phyloP scores from a whole-genome alignment of 1,139 yeast genomes.

The Lodderomyces margitis region DNA sequence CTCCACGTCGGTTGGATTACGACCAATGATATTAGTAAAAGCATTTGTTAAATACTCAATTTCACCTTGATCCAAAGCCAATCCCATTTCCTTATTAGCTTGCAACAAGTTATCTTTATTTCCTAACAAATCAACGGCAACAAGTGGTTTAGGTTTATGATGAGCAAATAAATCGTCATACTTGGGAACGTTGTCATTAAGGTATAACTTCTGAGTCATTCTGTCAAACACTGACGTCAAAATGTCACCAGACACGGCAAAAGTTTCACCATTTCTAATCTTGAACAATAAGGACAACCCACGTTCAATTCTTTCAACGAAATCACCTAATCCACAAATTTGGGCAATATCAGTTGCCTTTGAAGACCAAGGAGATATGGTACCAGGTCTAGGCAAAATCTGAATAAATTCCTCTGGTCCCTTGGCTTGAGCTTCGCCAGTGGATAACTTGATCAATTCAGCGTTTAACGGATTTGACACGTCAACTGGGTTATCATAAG shows the following conservation, averaged over 20 bases:
- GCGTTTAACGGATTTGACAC: slow-evolving; percentile 46
- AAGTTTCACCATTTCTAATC: slow-evolving; percentile 66
- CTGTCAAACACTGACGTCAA: slow-evolving; percentile 82
- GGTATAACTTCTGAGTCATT: slow-evolving; percentile 82
- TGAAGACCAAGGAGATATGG: slow-evolving; percentile 98
- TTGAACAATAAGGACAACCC: slow-evolving; percentile 76
- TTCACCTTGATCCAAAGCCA: slow-evolving; percentile 92
- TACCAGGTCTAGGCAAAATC: slow-evolving; percentile 89
- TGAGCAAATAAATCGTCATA: slow-evolving; percentile 72
- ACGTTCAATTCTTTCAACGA: slow-evolving; percentile 83
- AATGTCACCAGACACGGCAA: slow-evolving; percentile 42
- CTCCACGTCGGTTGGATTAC: slow-evolving; percentile 98
- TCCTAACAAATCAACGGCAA: slow-evolving; percentile 61
- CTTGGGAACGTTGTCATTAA: slow-evolving; percentile 53
- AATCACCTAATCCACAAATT: slow-evolving; percentile 76
- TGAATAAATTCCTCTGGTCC: slow-evolving; percentile 63
- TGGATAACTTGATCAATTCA: slow-evolving; percentile 37
- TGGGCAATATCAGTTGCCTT: slow-evolving; percentile 94
- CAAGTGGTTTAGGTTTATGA: slow-evolving; percentile 83
- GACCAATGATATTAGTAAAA: slow-evolving; percentile 67
- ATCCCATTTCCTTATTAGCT: slow-evolving; percentile 83
- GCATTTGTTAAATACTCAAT: slow-evolving; percentile 83
- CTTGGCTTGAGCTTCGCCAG: slow-evolving; percentile 30
- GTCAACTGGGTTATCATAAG: slow-evolving; percentile 73
- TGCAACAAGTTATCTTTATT: slow-evolving; percentile 62